Evolutionary conservation across 495 filamentous ascomycete species (phyloP).

Genomic region (Xylaria venustula): DNA sequence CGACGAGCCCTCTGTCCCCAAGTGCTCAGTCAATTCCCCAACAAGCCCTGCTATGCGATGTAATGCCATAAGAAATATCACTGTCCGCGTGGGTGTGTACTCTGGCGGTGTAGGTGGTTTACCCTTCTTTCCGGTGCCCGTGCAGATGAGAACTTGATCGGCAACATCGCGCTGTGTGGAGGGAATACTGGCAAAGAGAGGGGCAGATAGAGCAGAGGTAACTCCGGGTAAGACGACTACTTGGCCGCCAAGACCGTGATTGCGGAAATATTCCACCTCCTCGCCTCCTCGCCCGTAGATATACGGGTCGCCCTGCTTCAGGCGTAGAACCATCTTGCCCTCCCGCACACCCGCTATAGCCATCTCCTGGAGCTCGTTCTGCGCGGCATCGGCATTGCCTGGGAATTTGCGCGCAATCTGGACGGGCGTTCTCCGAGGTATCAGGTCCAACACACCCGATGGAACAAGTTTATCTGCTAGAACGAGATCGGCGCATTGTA

Average conservation of each 20-base stretch:
- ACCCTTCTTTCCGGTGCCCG: conserved; percentile 93
- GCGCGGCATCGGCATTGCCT: conserved; percentile 90
- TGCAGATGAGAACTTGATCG: conserved; percentile 91
- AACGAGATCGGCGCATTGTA: conserved; percentile 78
- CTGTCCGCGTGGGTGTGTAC: conserved; percentile 73
- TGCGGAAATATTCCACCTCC: conserved; percentile 82
- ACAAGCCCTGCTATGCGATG: conserved; percentile 78
- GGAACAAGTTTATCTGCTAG: conserved; percentile 97
- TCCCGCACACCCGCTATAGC: conserved; percentile 68
- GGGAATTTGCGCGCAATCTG: conserved; percentile 97
- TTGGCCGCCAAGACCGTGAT: conserved; percentile 56
- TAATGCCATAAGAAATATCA: conserved; percentile 94
- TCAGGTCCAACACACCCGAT: conserved; percentile 76
- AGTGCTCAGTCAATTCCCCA: conserved; percentile 54
- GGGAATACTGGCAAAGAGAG: conserved; percentile 85
- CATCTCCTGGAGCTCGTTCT: conserved; percentile 82
- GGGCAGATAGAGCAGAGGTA: conserved; percentile 81
- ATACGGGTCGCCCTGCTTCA: conserved; percentile 97
- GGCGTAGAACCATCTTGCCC: conserved; percentile 76
- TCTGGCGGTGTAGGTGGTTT: conserved; percentile 74
- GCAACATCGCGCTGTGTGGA: conserved; percentile 84
- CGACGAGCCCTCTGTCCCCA: conserved; percentile 29
- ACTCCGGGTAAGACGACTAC: conserved; percentile 84
- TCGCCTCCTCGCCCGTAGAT: conserved; percentile 93
- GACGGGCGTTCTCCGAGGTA: conserved; percentile 85